A percentile compares a stretch with the other conserved stretches of the same genome.
phyloP scores from a whole-genome alignment of 225 moss, liverwort and hornwort species.

The Physcomitrellopsis africana region DNA sequence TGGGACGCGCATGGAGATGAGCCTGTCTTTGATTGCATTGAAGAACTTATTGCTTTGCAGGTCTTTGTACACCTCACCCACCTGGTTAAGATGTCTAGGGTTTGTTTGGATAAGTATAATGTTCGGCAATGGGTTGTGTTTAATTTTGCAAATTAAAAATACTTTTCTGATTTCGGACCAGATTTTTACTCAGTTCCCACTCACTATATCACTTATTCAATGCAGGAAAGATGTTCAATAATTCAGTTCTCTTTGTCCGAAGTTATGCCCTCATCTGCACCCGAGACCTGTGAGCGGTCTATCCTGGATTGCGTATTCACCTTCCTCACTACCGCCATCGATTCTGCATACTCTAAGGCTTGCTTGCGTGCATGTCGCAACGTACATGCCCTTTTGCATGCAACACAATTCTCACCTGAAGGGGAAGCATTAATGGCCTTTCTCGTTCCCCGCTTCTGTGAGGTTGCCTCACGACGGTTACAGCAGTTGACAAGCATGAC shows the following conservation, averaged over 20 bases:
- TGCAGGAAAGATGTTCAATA: conserved; percentile 74
- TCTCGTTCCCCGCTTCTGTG: conserved; percentile 57
- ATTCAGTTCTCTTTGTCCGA: conserved; percentile 57
- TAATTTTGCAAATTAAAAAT: no score
- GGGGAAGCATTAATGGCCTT: conserved; percentile 58
- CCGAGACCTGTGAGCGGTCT: conserved; percentile 41
- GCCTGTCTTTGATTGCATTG: conserved; percentile 65
- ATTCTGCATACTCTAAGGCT: conserved; percentile 61
- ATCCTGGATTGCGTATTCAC: conserved; percentile 66
- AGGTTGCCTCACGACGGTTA: conserved; percentile 63
- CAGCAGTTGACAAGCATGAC: conserved; percentile 61
- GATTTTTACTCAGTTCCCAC: no score
- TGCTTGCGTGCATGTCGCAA: conserved; percentile 82
- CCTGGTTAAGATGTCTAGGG: background rate
- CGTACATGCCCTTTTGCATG: conserved; percentile 65
- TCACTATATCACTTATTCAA: no score
- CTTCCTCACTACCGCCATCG: conserved; percentile 58
- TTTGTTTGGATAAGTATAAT: background rate
- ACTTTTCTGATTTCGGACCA: no score
- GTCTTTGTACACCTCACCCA: conserved; percentile 31
- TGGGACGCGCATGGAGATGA: conserved; percentile 79
- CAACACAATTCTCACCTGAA: conserved; percentile 63
- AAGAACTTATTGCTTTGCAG: conserved; percentile 72
- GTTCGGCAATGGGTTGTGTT: no score
- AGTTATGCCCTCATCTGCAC: conserved; percentile 36